Percentiles rank a stretch among this genome's conserved stretches.
phyloP scores from a whole-genome alignment of 2,329 filamentous ascomycete genomes.

The Rugonectria rugulosa region DNA sequence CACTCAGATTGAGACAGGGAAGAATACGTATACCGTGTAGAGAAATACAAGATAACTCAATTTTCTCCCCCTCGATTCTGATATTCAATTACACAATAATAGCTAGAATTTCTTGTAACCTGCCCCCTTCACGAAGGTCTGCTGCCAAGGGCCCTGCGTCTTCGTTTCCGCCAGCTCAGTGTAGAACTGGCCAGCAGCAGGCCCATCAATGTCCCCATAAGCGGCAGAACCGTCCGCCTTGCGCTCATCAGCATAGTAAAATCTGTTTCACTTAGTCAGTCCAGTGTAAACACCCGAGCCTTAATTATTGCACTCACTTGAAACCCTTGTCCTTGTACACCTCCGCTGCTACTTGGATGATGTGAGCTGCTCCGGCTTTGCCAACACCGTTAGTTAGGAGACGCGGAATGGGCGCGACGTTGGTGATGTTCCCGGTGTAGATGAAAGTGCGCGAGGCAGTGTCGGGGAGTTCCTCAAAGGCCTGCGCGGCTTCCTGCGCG shows the following conservation, averaged over 20 bases:
- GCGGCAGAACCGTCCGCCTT: slow-evolving; percentile 46
- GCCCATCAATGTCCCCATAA: slow-evolving; percentile 44
- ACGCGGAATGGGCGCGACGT: slow-evolving; percentile 36
- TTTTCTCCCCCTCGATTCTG: too few species aligned
- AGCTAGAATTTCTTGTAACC: slow-evolving; percentile 48
- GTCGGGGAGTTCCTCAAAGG: slow-evolving; percentile 43
- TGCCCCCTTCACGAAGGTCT: slow-evolving; percentile 52
- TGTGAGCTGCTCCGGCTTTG: slow-evolving; percentile 45
- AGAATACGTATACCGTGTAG: too few species aligned
- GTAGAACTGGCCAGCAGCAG: slow-evolving; percentile 52
- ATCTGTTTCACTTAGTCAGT: slow-evolving; percentile 51
- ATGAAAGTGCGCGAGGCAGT: slow-evolving; percentile 50
- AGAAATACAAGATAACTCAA: too few species aligned
- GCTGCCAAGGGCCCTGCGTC: slow-evolving; percentile 54
- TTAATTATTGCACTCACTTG: slow-evolving; percentile 39
- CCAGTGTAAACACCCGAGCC: too few species aligned
- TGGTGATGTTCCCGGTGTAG: slow-evolving; percentile 53
- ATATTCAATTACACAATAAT: not conserved
- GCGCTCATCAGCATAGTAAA: slow-evolving; percentile 61
- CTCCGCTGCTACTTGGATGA: slow-evolving; percentile 43
- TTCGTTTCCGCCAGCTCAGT: slow-evolving; percentile 48
- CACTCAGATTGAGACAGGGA: too few species aligned
- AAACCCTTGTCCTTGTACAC: slow-evolving; percentile 44
- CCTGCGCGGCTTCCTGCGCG: slow-evolving; percentile 44
- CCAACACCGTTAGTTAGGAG: slow-evolving; percentile 48